Conservation (phyloP, 1,284 basidiomycete genomes). For the Trichosporon sp. region DNA sequence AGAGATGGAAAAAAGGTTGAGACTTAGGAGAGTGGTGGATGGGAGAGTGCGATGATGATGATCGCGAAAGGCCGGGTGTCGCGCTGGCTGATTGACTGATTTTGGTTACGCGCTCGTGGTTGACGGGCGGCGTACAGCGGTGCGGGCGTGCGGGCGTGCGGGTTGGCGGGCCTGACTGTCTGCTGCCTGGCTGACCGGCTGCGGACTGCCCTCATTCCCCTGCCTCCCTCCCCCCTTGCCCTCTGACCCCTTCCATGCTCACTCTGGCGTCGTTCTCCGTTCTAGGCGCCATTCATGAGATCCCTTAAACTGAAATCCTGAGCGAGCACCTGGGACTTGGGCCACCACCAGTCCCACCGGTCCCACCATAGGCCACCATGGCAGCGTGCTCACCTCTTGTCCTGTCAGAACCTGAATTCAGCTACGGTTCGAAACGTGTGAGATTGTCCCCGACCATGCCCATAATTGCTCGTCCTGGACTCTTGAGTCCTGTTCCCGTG, state of each 20-base stretch:
- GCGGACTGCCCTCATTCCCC: constrained; percentile 10
- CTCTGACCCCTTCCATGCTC: background rate
- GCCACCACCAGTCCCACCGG: too few species aligned
- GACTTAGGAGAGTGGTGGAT: background rate
- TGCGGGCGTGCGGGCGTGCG: background rate
- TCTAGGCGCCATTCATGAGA: constrained; percentile 18
- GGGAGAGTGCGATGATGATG: constrained; percentile 9
- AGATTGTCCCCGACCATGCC: background rate
- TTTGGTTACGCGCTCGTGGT: constrained; percentile 17
- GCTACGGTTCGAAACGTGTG: constrained; percentile 14
- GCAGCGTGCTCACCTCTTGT: background rate
- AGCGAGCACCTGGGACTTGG: background rate
- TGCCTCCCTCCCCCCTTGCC: background rate
- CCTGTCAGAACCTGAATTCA: constrained; percentile 13
- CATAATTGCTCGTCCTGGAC: background rate
- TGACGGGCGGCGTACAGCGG: background rate
- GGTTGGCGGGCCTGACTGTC: background rate
- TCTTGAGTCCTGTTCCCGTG: background rate
- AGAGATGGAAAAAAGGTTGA: background rate
- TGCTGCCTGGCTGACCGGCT: background rate
- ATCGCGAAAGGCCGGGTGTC: constrained; percentile 14
- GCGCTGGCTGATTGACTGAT: constrained; percentile 19
- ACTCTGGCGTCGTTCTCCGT: background rate
- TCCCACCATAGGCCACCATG: too few species aligned
- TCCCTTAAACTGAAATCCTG: constrained; percentile 20